These are phyloP conservation scores for Pichia phayaonensis DNA, from an alignment of 805 yeast genomes.

Conservation along the genomic window DNA sequence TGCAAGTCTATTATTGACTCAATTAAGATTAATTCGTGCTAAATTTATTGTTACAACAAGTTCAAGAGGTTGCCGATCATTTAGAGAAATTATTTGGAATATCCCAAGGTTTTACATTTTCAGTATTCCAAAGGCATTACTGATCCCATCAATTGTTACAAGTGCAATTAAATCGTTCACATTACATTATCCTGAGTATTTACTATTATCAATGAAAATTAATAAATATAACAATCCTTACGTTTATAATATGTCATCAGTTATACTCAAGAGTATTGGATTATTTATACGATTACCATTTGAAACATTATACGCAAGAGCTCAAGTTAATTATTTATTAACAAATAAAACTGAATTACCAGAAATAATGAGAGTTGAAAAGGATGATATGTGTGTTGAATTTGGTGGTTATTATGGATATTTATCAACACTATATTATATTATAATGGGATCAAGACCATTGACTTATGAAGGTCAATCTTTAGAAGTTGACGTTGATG, in stretches of 20 bases:
- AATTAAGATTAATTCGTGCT: slow-evolving; percentile 75
- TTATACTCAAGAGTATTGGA: slow-evolving; percentile 58
- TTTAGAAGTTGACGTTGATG: slow-evolving; percentile 27
- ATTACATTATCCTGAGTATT: slow-evolving; percentile 38
- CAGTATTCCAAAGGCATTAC: slow-evolving; percentile 45
- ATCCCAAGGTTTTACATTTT: slow-evolving; percentile 38
- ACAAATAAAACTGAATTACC: slow-evolving; percentile 28
- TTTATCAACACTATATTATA: slow-evolving; percentile 44
- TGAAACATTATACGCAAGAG: slow-evolving; percentile 78
- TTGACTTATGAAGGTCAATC: slow-evolving; percentile 20
- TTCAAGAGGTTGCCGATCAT: slow-evolving; percentile 47
- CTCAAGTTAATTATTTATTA: slow-evolving; percentile 64
- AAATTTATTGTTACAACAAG: slow-evolving; percentile 57
- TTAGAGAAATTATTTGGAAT: slow-evolving; percentile 55
- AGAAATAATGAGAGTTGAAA: slow-evolving; percentile 36
- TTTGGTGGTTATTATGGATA: slow-evolving; percentile 51
- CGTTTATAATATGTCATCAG: slow-evolving; percentile 48
- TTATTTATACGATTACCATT: slow-evolving; percentile 74
- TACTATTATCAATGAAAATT: slow-evolving; percentile 53
- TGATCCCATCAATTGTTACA: slow-evolving; percentile 52
- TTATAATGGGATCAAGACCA: slow-evolving; percentile 32
- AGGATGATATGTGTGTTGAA: slow-evolving; percentile 49
- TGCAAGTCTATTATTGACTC: slow-evolving; percentile 68
- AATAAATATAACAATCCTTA: slow-evolving; percentile 60
- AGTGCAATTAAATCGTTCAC: slow-evolving; percentile 24